A percentile compares a stretch with the other conserved stretches of the same genome.
Conservation (phyloP, 164 flowering plant genomes). For the Vitis amurensis region DNA sequence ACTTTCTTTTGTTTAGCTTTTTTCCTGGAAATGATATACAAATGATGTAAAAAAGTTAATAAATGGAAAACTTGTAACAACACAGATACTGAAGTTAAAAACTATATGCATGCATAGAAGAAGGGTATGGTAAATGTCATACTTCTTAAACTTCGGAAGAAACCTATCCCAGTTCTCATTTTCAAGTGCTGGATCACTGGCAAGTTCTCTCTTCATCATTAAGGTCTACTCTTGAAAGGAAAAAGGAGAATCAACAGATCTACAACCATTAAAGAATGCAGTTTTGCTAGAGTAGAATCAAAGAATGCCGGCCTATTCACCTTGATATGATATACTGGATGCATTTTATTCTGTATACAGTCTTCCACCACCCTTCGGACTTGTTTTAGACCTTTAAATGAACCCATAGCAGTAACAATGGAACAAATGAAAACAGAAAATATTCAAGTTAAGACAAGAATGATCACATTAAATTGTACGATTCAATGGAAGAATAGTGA, state of each 20-base stretch:
- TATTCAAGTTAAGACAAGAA: not conserved
- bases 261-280: not conserved
- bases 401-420: slow-evolving; percentile 84
- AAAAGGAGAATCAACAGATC: slow-evolving; percentile 2
- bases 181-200: slow-evolving; percentile 73
- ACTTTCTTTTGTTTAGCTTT: slow-evolving; percentile 82
- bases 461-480: not conserved
- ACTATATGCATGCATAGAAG: not conserved
- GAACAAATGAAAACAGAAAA: not conserved
- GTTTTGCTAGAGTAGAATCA: no score
- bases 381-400: slow-evolving; percentile 88
- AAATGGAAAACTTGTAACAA: not conserved
- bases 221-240: slow-evolving; percentile 46
- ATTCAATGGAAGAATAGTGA: not conserved
- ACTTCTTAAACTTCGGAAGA: slow-evolving; percentile 94
- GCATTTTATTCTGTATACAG: slow-evolving; percentile 78
- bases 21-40: slow-evolving; percentile 56
- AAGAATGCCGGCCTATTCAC: slow-evolving; percentile 30
- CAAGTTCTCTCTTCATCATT: slow-evolving; percentile 84
- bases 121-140: slow-evolving; percentile 15
- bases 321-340: slow-evolving; percentile 85
- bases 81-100: not conserved
- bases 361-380: slow-evolving; percentile 88
- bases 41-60: not conserved
- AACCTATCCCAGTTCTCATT: slow-evolving; percentile 94